Evolutionary conservation across 495 filamentous ascomycete species (phyloP), one percentile per base, ranked within the genome.

Genomic region (Penicillium maclennaniae): DNA sequence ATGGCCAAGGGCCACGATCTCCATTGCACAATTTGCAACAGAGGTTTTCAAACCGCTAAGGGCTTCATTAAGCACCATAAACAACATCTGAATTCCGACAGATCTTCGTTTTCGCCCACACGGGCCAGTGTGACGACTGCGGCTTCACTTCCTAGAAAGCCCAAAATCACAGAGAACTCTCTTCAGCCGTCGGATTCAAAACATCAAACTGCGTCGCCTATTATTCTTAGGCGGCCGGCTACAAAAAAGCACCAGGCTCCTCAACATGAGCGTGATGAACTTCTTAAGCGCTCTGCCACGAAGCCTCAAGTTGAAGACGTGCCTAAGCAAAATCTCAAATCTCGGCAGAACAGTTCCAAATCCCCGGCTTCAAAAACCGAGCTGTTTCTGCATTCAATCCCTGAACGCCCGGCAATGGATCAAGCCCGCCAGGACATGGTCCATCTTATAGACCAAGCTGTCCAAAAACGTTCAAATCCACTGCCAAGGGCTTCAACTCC

Each of bases 1-100:
- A 39, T 42, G 26, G 37, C 45, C 6, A 54, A 54, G 20, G 26
- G 20, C 15, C 51, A 54, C 34, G 23, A 47, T 14, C 25, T 54
- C 5, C 31, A 17, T 25, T 54, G 51, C 17, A n/a, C 7, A 6
- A 38, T 45, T 15, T 54, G 51, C 15, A 28, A 54, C 19, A 27
- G 3, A 20, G 27, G 17, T 7, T 54, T 54, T 36, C 38, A 10
- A 34, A 14, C 31, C 14, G 31, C 14, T 4, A 34, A 34, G 31
- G 15, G 31, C 10, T 34, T 34, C 31, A 12, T 34, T 12, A 14
- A 3, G 9, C 27, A 34, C 31, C 31, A 34, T 1, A 34, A 12
- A 7, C 27, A 34, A 12, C 31, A 34, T 34, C 9, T 34, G 1
- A 34, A 34, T 34, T 34, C 31, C 14, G 31, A 12, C 31, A 12